Evolutionary conservation across 192 early-diverging fungal species (phyloP), one percentile per base, ranked within the genome.

Genomic region (Coemansia sp.): DNA sequence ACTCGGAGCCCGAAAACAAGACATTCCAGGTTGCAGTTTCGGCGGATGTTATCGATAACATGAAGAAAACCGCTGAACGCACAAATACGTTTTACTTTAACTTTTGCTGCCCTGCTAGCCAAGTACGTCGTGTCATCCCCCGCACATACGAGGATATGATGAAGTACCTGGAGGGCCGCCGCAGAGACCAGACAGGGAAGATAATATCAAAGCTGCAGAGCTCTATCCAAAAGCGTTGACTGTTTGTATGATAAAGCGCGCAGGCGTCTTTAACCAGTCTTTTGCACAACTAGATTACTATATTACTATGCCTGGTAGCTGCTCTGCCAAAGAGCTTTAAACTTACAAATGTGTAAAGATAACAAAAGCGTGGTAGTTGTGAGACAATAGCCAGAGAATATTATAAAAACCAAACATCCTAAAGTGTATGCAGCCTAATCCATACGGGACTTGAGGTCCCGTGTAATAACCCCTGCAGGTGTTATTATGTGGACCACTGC

Each of bases 401-500:
- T 15, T 26, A 19, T 22, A 47, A 55, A 59, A 42, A 48, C n/a
- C 42, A 39, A 68, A 51, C 18, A 61, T 21, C 39, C 18, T 61
- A 57, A 41, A 39, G 40, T 47, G 0, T 1, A 13, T 40, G 9
- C 32, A 22, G 16, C n/a, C 61, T 77, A 84, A 65, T 84, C 83
- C 78, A 80, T 80, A 65, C 92, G 90, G 56, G 84, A 85, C 77
- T 92, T 95, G 63, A 99, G 85, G 12, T 92, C 90, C 67, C 94
- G 87, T 19, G 92, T 94, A 62, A 96, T 96, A 56, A 97, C 84
- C 63, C 88, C 83, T 2, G 93, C 90, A 15, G 88, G 88, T 15
- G 97, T 99, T 68, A 98, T 94, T 49, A 98, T 83, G 78, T 95
- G 89, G 22, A 99, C 96, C 54, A 94, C 85, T 54, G 91, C 95